Evolutionary conservation across 2,329 filamentous ascomycete genomes (phyloP), one percentile per base, ranked within the genome.

Genomic region (Helicocarpus griseus): DNA sequence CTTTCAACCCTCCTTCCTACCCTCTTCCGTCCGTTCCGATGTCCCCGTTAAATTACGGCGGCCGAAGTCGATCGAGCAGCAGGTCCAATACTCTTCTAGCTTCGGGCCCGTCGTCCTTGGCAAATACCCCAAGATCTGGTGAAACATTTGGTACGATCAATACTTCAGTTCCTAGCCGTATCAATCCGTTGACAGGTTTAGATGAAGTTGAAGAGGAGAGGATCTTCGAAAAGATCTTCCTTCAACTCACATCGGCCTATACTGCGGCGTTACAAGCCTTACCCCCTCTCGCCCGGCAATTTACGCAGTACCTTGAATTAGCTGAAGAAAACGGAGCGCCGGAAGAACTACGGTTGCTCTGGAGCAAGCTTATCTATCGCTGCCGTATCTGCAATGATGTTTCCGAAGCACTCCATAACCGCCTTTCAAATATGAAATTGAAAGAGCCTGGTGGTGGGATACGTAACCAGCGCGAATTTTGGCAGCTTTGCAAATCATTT

Each of bases 161-260:
- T 51, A 71, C 68, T 17, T 68, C 72, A 26, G 73, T 68, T 22
- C 66, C 74, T 50, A 71, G 74, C 28, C 74, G 77, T 39, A 76
- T 77, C 40, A 75, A 75, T 44, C 71, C 74, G 6, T 65, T 80
- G 41, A 77, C 73, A 8, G 86, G 89, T 48, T 80, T 83, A 47
- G 77, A 80, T 44, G 77, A 80, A 52, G 79, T 78, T 2, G 86
- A 89, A 57, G 88, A 95, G 56, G 89, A 95, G 59, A 78, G 80
- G 14, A 78, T 83, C 26, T 95, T 95, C 58, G 90, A 95, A 56
- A 81, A 77, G 55, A 88, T 96, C 21, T 95, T 87, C 70, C 64
- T 89, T 31, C 85, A 86, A 43, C 73, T 95, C 22, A 82, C 84
- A 43, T 79, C 77, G 50, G 86, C 88, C 0, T 84, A 86, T 19